Conservation (phyloP, 2,329 filamentous ascomycete species). For the Dothistroma pini region DNA sequence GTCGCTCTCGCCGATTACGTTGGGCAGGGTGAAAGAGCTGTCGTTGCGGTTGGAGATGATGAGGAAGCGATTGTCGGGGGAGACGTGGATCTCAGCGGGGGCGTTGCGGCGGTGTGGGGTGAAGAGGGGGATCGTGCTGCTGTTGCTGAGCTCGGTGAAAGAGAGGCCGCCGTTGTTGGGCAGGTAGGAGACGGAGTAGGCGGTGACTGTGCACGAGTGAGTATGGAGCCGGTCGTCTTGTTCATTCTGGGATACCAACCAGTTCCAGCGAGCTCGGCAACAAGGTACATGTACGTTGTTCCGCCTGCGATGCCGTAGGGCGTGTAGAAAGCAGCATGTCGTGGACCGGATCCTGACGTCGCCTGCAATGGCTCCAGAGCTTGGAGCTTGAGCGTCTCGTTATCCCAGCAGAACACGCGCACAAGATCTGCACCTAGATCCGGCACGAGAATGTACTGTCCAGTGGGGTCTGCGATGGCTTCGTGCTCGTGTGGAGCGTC, state of each 20-base stretch:
- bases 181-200: conserved; percentile 48
- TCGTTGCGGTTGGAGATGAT: conserved; percentile 67
- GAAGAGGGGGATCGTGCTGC: conserved; percentile 46
- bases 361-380: conserved; percentile 26
- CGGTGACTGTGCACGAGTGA: conserved; percentile 31
- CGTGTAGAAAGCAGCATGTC: conserved; percentile 37
- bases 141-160: conserved; percentile 44
- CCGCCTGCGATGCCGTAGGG: conserved; percentile 27
- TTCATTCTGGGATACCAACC: background rate
- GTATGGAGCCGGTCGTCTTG: conserved; percentile 26
- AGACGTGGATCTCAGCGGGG: conserved; percentile 53
- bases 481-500: conserved; percentile 37
- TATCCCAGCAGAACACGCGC: conserved; percentile 33
- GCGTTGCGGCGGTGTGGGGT: conserved; percentile 47
- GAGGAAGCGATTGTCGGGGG: conserved; percentile 55
- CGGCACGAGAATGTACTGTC: conserved; percentile 37
- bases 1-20: conserved; percentile 48
- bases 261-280: conserved; percentile 51
- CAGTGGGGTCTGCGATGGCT: conserved; percentile 38
- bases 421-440: conserved; percentile 39
- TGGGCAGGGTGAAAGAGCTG: conserved; percentile 48
- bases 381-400: conserved; percentile 26
- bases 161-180: conserved; percentile 42
- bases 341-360: conserved; percentile 34
- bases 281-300: conserved; percentile 37